Conservation (phyloP, 176 grass and related monocot genomes). For the Coix lacrymajobi region DNA sequence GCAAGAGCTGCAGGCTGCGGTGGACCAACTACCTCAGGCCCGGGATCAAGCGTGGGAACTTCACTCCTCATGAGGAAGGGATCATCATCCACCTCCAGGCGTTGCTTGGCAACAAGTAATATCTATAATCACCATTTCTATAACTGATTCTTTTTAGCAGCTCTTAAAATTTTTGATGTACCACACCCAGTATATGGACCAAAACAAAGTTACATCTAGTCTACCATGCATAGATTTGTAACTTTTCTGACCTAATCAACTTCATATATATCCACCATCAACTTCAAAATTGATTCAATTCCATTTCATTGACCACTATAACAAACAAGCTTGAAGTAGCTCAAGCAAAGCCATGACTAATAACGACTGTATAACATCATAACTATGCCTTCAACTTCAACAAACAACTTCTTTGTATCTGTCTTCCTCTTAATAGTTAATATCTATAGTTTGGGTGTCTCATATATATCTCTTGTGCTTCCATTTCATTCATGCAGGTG, state of each 20-base stretch:
- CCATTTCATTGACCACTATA: neutral
- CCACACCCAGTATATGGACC: neutral
- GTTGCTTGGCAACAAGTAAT: conserved; percentile 55
- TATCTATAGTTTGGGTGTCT: neutral
- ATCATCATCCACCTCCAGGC: conserved; percentile 61
- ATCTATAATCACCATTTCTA: neutral
- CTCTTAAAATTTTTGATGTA: neutral
- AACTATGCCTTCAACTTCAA: neutral
- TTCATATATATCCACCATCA: neutral
- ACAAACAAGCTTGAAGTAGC: neutral
- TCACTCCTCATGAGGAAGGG: conserved; percentile 53
- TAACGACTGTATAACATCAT: neutral
- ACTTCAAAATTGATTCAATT: neutral
- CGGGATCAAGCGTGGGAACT: conserved; percentile 46
- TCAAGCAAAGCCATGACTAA: neutral
- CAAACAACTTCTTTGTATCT: neutral
- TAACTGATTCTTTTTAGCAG: neutral
- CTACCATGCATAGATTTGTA: neutral
- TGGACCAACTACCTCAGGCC: conserved; percentile 57
- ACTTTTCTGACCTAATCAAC: neutral
- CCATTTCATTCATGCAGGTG: conserved; percentile 38
- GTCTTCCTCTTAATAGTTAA: neutral
- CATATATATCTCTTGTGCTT: neutral
- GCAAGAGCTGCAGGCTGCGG: conserved; percentile 54
- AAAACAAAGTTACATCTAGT: neutral